Evolutionary conservation across 2,329 filamentous ascomycete species (phyloP).

Genomic region (Alternaria angustiovoidea): DNA sequence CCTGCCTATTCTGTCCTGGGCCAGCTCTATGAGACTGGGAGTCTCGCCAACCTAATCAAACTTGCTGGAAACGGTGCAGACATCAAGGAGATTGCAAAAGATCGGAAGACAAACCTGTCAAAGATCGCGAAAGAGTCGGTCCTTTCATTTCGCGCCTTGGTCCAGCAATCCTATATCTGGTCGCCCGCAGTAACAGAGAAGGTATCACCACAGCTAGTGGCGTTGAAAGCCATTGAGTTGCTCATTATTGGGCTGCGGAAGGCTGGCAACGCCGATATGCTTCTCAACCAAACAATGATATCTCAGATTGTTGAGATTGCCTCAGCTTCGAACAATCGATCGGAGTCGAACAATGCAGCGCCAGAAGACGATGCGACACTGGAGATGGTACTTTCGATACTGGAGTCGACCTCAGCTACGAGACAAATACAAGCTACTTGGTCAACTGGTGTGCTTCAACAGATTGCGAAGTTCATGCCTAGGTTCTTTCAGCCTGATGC

Average conservation of each 20-base stretch:
- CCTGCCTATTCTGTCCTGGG: slow-evolving; percentile 67
- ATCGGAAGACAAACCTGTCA: slow-evolving; percentile 74
- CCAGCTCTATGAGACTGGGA: slow-evolving; percentile 64
- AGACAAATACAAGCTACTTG: slow-evolving; percentile 48
- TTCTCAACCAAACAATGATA: slow-evolving; percentile 52
- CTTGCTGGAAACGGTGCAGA: slow-evolving; percentile 64
- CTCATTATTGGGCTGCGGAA: slow-evolving; percentile 62
- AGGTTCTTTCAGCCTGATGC: slow-evolving; percentile 33
- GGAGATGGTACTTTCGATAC: slow-evolving; percentile 57
- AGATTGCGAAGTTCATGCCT: slow-evolving; percentile 58
- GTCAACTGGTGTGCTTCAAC: slow-evolving; percentile 59
- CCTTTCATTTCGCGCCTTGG: slow-evolving; percentile 60
- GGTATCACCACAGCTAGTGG: slow-evolving; percentile 70
- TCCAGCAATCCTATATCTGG: slow-evolving; percentile 69
- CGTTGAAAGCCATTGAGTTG: slow-evolving; percentile 69
- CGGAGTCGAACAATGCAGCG: slow-evolving; percentile 21
- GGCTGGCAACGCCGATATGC: slow-evolving; percentile 57
- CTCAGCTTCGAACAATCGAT: slow-evolving; percentile 22
- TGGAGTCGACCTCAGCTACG: slow-evolving; percentile 61
- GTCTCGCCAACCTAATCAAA: slow-evolving; percentile 63
- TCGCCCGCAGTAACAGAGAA: slow-evolving; percentile 58
- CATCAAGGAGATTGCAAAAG: slow-evolving; percentile 67
- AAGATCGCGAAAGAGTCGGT: slow-evolving; percentile 68
- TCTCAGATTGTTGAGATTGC: slow-evolving; percentile 57
- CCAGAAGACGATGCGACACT: slow-evolving; percentile 42